A percentile compares a stretch with the other conserved stretches of the same genome.
These are phyloP conservation scores for Venturia pyrina DNA, from an alignment of 2,329 filamentous ascomycete genomes.

Conservation along the genomic window DNA sequence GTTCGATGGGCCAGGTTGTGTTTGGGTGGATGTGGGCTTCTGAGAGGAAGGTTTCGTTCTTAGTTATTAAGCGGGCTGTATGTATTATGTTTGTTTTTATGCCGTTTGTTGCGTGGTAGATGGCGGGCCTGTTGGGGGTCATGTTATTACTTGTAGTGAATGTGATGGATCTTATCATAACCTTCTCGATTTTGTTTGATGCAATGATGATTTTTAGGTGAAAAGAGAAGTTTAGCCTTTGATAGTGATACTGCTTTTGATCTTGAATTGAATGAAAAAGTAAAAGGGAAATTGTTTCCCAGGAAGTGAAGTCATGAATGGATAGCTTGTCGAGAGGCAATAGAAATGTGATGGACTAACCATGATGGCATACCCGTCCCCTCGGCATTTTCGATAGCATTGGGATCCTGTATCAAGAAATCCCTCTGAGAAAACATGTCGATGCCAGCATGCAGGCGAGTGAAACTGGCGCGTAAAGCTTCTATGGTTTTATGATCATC, in stretches of 20 bases:
- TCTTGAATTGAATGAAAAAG: not conserved
- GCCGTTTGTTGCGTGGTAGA: slow-evolving; percentile 5
- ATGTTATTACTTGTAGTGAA: not conserved
- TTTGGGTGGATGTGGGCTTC: slow-evolving; percentile 8
- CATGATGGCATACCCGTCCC: not conserved
- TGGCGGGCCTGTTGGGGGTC: not conserved
- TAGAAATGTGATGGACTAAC: not conserved
- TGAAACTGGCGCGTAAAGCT: not conserved
- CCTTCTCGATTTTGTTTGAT: not conserved
- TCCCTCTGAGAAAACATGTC: not conserved
- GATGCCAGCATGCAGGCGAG: not conserved
- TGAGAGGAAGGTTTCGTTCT: not conserved
- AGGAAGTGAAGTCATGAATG: too few species aligned
- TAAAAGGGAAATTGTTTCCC: not conserved
- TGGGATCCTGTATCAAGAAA: not conserved
- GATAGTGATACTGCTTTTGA: not conserved
- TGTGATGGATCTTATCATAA: not conserved
- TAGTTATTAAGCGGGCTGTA: not conserved
- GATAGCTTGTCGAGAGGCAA: too few species aligned
- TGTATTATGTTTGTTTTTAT: not conserved
- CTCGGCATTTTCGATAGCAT: not conserved
- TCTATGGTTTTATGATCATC: not conserved
- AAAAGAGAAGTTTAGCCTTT: not conserved
- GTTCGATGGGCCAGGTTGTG: slow-evolving; percentile 1
- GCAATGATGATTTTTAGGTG: not conserved